Evolutionary conservation across 2,329 filamentous ascomycete genomes (phyloP), one percentile per base, ranked within the genome.

Genomic region (Colletotrichum liaoningense): DNA sequence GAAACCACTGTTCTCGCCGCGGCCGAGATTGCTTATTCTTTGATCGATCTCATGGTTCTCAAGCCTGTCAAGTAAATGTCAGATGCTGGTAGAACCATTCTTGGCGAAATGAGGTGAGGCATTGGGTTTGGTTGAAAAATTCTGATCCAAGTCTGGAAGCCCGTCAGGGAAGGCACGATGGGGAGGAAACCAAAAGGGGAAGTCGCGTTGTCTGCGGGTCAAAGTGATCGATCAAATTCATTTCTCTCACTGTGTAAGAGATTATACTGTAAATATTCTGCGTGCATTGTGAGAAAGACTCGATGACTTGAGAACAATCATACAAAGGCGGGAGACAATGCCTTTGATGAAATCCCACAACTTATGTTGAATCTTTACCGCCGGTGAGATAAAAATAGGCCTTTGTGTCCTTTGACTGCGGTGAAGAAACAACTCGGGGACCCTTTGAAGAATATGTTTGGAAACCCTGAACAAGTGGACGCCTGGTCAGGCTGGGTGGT

Each of bases 1-100:
- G 94, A 96, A 83, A 91, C 89, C 33, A 97, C 94, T 4, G 91
- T 91, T 2, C 81, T 95, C 63, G 93, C 92, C 2, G 94, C 91
- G 14, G 92, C 93, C 22, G 93, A 95, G 84, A 86, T 95, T 49
- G 92, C 87, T 0, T 94, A 90, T 81, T 93, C 95, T 80, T 87
- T 95, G 22, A 83, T 95, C 76, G 94, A 92, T 5, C 90, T 86
- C 75, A 89, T 90, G 81, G 88, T 90, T 3, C 88, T 87, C 77
- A 79, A 77, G 42, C 80, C 82, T 4, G 80, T 80, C 35, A 69
- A 65, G 62, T 75, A 73, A 33, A 66, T 63, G 38, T 63, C 64
- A 0, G 62, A 76, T 35, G 1, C 30, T 19, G 55, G 8, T 49
- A 30, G 22, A 16, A 35, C 5, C 4, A 16, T 8, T 7, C 12